Evolutionary conservation across 306 rosid genomes (phyloP).

Genomic region (Hylodesmum podocarpum): DNA sequence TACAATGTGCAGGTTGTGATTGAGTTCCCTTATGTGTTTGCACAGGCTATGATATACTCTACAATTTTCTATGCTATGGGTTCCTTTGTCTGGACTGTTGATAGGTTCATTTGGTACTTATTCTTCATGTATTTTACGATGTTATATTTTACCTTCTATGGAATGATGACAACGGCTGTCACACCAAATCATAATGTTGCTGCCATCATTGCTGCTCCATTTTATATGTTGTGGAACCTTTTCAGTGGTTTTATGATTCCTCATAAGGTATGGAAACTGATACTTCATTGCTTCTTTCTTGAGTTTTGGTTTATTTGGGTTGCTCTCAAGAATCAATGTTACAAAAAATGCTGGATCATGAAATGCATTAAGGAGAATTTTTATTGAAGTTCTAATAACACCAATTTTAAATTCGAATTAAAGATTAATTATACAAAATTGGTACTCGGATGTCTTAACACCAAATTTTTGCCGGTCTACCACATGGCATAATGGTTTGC

Average conservation of each 20-base stretch:
- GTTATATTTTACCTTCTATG: constrained; percentile 96
- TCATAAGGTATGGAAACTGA: constrained; percentile 66
- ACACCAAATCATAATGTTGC: constrained; percentile 98
- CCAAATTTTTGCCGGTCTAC: too few relatives aligned
- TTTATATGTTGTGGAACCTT: constrained; percentile 98
- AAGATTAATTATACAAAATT: not conserved
- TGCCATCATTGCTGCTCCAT: constrained; percentile 90
- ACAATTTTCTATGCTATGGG: constrained; percentile 86
- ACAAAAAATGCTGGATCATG: not conserved
- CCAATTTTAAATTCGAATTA: not conserved
- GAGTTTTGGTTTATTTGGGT: constrained; percentile 1
- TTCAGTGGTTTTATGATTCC: constrained; percentile 99
- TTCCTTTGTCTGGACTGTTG: constrained; percentile 75
- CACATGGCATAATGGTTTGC: too few relatives aligned
- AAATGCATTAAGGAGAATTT: not conserved
- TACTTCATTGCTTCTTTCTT: constrained; percentile 13
- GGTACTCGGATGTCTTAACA: not conserved
- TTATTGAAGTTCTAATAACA: not conserved
- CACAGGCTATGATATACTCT: constrained; percentile 77
- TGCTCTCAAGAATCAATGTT: not conserved
- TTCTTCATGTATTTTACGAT: constrained; percentile 94
- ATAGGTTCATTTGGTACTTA: constrained; percentile 83
- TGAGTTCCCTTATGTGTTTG: constrained; percentile 94
- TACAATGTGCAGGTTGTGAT: constrained; percentile 68
- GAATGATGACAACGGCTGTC: constrained; percentile 99